phyloP scores from a whole-genome alignment of 148 eudicot genomes.

The Rhododendron molle region DNA sequence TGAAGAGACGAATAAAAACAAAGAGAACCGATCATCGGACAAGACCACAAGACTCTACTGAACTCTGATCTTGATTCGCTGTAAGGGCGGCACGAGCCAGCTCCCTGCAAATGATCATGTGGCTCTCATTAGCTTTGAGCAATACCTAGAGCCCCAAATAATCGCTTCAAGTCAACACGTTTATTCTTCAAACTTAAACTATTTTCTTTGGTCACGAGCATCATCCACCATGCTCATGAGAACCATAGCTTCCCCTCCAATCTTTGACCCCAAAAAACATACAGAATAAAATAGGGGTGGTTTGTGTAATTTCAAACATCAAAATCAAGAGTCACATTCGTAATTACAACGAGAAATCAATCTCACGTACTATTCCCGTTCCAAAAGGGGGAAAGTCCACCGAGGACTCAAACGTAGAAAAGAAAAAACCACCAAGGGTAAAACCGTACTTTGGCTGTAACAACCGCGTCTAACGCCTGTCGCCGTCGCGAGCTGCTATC shows the following conservation, averaged over 20 bases:
- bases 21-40: too few relatives aligned
- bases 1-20: too few relatives aligned
- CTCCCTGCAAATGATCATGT: too few relatives aligned
- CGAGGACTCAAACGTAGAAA: background rate
- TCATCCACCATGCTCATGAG: background rate
- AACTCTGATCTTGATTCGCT: too few relatives aligned
- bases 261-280: background rate
- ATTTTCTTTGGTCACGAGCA: background rate
- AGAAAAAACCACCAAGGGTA: background rate
- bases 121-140: background rate
- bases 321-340: background rate
- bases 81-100: too few relatives aligned
- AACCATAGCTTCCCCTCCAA: background rate
- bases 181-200: background rate
- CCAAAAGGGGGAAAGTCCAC: background rate
- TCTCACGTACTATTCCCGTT: background rate
- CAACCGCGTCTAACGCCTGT: background rate
- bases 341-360: background rate
- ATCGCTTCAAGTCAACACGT: background rate
- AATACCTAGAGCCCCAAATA: background rate
- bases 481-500: conserved; percentile 20
- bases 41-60: too few relatives aligned
- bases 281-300: background rate
- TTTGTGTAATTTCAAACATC: background rate
- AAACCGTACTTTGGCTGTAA: background rate